Evolutionary conservation across 352 stramenopile species (phyloP).

Genomic region (Pythium utonaiense): DNA sequence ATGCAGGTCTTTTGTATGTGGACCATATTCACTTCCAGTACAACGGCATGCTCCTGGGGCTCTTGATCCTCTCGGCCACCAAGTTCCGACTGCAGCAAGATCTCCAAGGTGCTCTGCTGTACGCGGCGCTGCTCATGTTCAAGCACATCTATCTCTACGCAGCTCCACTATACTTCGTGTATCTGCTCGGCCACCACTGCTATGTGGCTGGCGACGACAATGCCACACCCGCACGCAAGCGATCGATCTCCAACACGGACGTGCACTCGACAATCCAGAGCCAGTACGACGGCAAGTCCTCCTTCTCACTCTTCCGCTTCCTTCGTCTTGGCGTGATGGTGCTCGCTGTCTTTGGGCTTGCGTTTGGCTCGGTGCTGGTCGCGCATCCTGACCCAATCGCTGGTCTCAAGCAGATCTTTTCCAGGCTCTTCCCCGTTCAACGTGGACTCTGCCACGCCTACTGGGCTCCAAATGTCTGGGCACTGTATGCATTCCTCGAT

Average conservation of each 20-base stretch:
- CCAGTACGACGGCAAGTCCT: slow-evolving; percentile 47
- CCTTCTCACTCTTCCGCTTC: slow-evolving; percentile 72
- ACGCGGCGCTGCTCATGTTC: slow-evolving; percentile 92
- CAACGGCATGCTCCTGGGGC: slow-evolving; percentile 96
- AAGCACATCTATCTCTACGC: slow-evolving; percentile 98
- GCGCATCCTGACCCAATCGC: slow-evolving; percentile 42
- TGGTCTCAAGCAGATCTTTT: slow-evolving; percentile 86
- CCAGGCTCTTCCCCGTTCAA: slow-evolving; percentile 95
- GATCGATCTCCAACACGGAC: slow-evolving; percentile 70
- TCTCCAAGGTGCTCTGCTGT: slow-evolving; percentile 87
- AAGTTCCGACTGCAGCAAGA: slow-evolving; percentile 78
- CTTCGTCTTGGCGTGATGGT: slow-evolving; percentile 82
- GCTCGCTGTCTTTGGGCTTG: slow-evolving; percentile 70
- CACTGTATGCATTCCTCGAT: slow-evolving; percentile 92
- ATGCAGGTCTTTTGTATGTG: slow-evolving; percentile 93
- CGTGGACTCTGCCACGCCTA: slow-evolving; percentile 97
- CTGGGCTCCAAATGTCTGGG: slow-evolving; percentile 98
- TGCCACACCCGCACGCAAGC: slow-evolving; percentile 33
- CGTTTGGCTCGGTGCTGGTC: slow-evolving; percentile 75
- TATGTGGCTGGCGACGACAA: slow-evolving; percentile 33
- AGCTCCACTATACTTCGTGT: slow-evolving; percentile 95
- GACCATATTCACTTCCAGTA: slow-evolving; percentile 99
- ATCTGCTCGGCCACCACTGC: slow-evolving; percentile 92
- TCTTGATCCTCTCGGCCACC: slow-evolving; percentile 91
- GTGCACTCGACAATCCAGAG: slow-evolving; percentile 64